Evolutionary conservation across 176 grass and related monocot genomes (phyloP).

Genomic region (Neostapfia colusana): DNA sequence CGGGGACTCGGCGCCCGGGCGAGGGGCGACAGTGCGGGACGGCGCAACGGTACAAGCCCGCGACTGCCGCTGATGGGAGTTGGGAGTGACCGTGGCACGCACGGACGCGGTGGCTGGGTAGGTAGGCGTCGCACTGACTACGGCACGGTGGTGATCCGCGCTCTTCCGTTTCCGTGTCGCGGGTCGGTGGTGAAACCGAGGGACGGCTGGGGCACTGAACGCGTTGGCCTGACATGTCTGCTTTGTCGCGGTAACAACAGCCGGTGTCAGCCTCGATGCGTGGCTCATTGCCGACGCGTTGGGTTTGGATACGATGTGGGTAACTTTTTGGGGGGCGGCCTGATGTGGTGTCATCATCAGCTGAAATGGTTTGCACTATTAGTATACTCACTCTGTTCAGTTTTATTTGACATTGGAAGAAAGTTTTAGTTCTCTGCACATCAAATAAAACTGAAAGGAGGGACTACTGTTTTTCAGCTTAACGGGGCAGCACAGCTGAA

Average conservation of each 20-base stretch:
- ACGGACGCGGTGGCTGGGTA: not conserved
- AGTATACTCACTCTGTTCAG: no score
- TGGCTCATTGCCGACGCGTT: not conserved
- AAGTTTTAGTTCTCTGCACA: no score
- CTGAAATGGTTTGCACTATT: no score
- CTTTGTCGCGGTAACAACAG: not conserved
- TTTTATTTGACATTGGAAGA: no score
- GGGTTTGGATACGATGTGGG: no score
- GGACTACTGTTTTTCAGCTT: no score
- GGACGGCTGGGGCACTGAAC: not conserved
- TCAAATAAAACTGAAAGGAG: no score
- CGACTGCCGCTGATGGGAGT: not conserved
- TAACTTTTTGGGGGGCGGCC: no score
- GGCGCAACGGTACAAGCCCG: slow-evolving; percentile 11
- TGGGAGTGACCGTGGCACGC: no score
- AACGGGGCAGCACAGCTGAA: no score
- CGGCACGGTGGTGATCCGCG: not conserved
- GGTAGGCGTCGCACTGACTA: not conserved
- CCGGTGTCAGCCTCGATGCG: not conserved
- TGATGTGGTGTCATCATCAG: no score
- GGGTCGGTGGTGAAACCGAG: not conserved
- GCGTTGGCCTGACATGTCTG: not conserved
- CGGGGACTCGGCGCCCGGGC: not conserved
- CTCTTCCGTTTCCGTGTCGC: not conserved
- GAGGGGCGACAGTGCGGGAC: slow-evolving; percentile 15